Percentiles rank a stretch among this genome's conserved stretches.
Conservation (phyloP, 2,329 filamentous ascomycete genomes). For the Diaporthe amygdali region DNA sequence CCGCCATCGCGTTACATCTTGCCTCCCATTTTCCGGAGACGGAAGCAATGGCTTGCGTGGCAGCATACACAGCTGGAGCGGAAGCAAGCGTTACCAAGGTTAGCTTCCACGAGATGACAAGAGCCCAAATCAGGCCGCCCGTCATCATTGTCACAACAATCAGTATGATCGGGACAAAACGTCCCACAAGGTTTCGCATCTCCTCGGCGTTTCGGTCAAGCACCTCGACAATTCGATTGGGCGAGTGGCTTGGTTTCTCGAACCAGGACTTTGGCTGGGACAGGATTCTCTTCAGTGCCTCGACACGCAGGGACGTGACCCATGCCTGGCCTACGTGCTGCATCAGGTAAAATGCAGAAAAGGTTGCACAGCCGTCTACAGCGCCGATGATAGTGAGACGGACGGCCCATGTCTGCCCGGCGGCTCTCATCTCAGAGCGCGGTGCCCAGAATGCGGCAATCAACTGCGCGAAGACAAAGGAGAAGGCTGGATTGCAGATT, state of each 20-base stretch:
- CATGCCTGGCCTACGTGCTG: conserved; percentile 77
- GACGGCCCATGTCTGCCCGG: conserved; percentile 71
- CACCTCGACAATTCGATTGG: conserved; percentile 68
- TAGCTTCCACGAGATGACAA: conserved; percentile 78
- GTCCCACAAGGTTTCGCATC: conserved; percentile 80
- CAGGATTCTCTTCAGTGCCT: conserved; percentile 73
- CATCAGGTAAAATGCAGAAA: conserved; percentile 71
- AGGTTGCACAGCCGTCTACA: conserved; percentile 69
- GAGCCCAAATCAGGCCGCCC: conserved; percentile 76
- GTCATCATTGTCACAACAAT: conserved; percentile 70
- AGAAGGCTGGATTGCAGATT: conserved; percentile 74
- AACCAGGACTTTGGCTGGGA: conserved; percentile 83
- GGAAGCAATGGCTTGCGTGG: conserved; percentile 69
- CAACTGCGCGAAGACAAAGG: conserved; percentile 76
- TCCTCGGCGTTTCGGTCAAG: conserved; percentile 87
- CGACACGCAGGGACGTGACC: conserved; percentile 73
- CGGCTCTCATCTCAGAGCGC: conserved; percentile 47
- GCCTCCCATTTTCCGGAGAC: conserved; percentile 76
- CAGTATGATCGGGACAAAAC: conserved; percentile 75
- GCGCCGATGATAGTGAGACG: conserved; percentile 71
- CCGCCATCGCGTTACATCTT: conserved; percentile 67
- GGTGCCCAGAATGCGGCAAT: conserved; percentile 69
- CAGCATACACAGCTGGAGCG: conserved; percentile 68
- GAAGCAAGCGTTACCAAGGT: conserved; percentile 77
- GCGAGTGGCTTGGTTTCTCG: conserved; percentile 68